Percentiles rank a stretch among this genome's conserved stretches.
phyloP scores from a whole-genome alignment of 2,329 filamentous ascomycete genomes.

The Xylariaceae sp. region DNA sequence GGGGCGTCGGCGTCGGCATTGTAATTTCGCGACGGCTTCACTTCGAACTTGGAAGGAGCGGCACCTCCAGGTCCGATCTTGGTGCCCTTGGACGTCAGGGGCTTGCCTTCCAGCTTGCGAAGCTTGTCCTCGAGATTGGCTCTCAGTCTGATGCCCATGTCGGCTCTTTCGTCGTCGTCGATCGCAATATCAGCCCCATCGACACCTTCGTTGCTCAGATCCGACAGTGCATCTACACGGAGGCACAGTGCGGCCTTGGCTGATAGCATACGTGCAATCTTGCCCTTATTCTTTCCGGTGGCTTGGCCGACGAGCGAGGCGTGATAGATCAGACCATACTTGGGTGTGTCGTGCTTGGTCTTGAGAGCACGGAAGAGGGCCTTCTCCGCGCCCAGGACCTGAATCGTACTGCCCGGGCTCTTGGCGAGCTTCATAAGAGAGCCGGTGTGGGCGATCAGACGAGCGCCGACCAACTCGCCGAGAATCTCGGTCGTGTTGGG shows the following conservation, averaged over 20 bases:
- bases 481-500: slow-evolving; percentile 92
- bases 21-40: slow-evolving; percentile 92
- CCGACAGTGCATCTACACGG: slow-evolving; percentile 82
- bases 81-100: slow-evolving; percentile 69
- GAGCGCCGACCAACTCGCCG: slow-evolving; percentile 87
- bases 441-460: slow-evolving; percentile 90
- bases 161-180: slow-evolving; percentile 84
- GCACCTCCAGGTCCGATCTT: slow-evolving; percentile 68
- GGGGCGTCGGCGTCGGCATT: slow-evolving; percentile 90
- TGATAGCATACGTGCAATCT: slow-evolving; percentile 94
- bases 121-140: slow-evolving; percentile 72
- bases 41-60: slow-evolving; percentile 72
- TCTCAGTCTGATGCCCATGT: slow-evolving; percentile 68
- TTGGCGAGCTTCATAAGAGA: slow-evolving; percentile 94
- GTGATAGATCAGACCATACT: slow-evolving; percentile 94
- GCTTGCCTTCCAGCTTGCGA: slow-evolving; percentile 82
- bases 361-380: slow-evolving; percentile 96
- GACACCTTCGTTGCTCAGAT: slow-evolving; percentile 65
- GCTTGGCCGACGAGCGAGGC: slow-evolving; percentile 93
- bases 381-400: slow-evolving; percentile 98
- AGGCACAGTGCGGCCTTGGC: slow-evolving; percentile 90
- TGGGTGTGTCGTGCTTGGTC: slow-evolving; percentile 98
- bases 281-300: slow-evolving; percentile 97
- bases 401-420: slow-evolving; percentile 89
- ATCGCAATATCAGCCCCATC: slow-evolving; percentile 46